A percentile compares a stretch with the other conserved stretches of the same genome.
These are phyloP conservation scores for Arthrobotrys sinensis DNA, from an alignment of 2,329 filamentous ascomycete genomes.

Conservation along the genomic window DNA sequence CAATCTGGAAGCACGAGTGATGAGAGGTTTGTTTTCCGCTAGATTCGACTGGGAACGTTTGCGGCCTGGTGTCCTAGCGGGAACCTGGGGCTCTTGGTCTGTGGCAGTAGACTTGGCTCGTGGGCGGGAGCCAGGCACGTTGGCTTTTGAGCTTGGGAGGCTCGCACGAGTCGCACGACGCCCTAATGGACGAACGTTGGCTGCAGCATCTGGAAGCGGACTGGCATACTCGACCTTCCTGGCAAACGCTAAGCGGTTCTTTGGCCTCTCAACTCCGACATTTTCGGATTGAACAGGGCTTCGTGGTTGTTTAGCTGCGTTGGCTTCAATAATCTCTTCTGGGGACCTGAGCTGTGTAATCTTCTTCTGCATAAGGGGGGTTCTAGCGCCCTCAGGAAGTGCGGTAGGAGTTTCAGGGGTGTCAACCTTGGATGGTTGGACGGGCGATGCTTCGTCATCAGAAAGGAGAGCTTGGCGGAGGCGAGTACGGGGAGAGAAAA, in stretches of 20 bases:
- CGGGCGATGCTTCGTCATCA: constrained; percentile 37
- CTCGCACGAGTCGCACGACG: constrained; percentile 20
- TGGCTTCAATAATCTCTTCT: constrained; percentile 21
- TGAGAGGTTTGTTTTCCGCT: constrained; percentile 4
- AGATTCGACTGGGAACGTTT: constrained; percentile 41
- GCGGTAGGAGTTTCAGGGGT: constrained; percentile 10
- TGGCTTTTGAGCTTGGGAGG: constrained; percentile 12
- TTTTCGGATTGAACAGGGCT: constrained; percentile 18
- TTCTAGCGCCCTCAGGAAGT: constrained; percentile 31
- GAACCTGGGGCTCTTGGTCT: constrained; percentile 1
- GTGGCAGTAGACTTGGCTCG: constrained; percentile 31
- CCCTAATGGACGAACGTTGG: constrained; percentile 7
- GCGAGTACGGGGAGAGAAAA: constrained; percentile 42
- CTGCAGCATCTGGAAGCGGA: not conserved
- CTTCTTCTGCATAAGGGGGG: constrained; percentile 51
- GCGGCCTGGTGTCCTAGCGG: constrained; percentile 26
- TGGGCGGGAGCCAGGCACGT: constrained; percentile 24
- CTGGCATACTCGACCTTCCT: constrained; percentile 35
- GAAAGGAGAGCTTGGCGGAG: constrained; percentile 35
- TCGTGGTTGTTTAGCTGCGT: constrained; percentile 13
- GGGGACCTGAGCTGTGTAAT: constrained; percentile 44
- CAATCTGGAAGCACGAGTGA: not conserved
- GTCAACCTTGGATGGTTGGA: not conserved
- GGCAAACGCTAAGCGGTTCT: constrained; percentile 30
- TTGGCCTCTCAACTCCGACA: constrained; percentile 4